Conservation (phyloP, 176 grass and related monocot species). For the Cenchrus purpureus region DNA sequence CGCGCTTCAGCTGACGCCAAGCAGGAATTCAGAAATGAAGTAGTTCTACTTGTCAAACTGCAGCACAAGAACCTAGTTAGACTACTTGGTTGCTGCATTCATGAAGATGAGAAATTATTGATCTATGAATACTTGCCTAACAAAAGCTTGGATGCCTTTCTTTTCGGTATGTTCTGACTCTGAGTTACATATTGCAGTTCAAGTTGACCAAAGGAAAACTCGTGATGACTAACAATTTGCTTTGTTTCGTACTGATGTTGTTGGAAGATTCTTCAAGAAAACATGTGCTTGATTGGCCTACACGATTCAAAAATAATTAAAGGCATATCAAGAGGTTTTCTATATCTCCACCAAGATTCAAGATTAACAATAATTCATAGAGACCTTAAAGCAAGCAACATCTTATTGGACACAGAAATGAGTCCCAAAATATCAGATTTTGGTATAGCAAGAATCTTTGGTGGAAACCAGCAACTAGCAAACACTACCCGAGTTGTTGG, state of each 20-base stretch:
- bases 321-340: slow-evolving; percentile 52
- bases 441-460: slow-evolving; percentile 63
- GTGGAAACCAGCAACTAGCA: slow-evolving; percentile 40
- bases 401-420: slow-evolving; percentile 53
- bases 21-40: slow-evolving; percentile 26
- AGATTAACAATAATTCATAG: slow-evolving; percentile 61
- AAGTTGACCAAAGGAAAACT: background rate
- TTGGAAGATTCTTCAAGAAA: slow-evolving; percentile 34
- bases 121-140: slow-evolving; percentile 52
- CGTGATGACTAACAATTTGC: background rate
- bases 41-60: slow-evolving; percentile 32
- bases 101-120: slow-evolving; percentile 55
- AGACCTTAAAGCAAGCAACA: slow-evolving; percentile 59
- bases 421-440: slow-evolving; percentile 70
- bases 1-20: too few relatives aligned
- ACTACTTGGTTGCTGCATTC: slow-evolving; percentile 53
- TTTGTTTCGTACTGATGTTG: background rate
- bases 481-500: slow-evolving; percentile 55
- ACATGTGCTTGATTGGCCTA: slow-evolving; percentile 47
- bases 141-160: slow-evolving; percentile 40
- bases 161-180: slow-evolving; percentile 33
- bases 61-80: slow-evolving; percentile 44
- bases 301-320: slow-evolving; percentile 54
- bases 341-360: slow-evolving; percentile 71
- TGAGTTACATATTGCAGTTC: background rate